These are phyloP conservation scores for Phialocephala subalpina DNA, from an alignment of 2,329 filamentous ascomycete genomes.

Conservation along the genomic window DNA sequence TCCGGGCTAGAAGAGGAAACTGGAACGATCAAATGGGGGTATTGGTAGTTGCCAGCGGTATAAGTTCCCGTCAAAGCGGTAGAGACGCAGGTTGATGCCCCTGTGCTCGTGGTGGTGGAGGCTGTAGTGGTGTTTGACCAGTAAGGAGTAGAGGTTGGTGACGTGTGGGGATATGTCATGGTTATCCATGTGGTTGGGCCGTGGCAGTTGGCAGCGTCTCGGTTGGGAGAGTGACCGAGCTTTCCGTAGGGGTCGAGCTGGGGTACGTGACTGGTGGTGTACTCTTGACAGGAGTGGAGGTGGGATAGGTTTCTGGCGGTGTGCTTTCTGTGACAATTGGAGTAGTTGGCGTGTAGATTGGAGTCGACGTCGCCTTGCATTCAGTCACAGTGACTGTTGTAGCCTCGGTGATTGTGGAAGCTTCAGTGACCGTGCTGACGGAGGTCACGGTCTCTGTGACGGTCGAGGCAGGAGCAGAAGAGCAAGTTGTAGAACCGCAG, in stretches of 20 bases:
- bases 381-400: background rate
- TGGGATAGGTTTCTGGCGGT: background rate
- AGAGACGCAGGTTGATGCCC: constrained; percentile 24
- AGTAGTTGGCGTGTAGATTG: no score
- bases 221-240: background rate
- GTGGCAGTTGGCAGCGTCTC: background rate
- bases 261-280: background rate
- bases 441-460: background rate
- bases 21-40: constrained; percentile 69
- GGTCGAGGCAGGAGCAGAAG: constrained; percentile 1
- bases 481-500: constrained; percentile 40
- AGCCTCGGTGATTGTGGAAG: background rate
- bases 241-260: no score
- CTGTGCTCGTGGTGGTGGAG: background rate
- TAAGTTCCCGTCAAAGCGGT: constrained; percentile 45
- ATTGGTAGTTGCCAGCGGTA: constrained; percentile 55
- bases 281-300: background rate
- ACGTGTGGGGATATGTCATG: background rate
- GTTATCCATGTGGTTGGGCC: background rate
- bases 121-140: background rate
- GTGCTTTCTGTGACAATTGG: no score
- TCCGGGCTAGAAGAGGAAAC: constrained; percentile 62
- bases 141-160: background rate
- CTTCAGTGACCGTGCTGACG: background rate
- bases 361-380: background rate